Conservation (phyloP, 2,329 filamentous ascomycete genomes). For the Metarhizium humberi region DNA sequence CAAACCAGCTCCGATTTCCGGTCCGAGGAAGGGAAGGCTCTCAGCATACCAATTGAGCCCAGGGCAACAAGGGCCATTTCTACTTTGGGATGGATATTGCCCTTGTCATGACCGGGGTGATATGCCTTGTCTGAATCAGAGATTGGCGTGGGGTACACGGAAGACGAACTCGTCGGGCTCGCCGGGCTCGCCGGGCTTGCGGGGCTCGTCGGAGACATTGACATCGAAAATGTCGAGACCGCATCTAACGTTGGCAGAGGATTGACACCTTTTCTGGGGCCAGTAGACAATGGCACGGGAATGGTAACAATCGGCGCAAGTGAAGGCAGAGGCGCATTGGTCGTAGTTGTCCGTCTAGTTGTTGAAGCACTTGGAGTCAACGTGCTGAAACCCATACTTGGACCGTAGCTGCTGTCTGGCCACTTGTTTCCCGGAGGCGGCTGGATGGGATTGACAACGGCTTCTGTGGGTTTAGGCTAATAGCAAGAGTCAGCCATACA, state of each 20-base stretch:
- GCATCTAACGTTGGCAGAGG: background rate
- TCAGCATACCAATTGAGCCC: slow-evolving; percentile 12
- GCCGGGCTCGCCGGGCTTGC: background rate
- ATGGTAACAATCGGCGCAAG: slow-evolving; percentile 1
- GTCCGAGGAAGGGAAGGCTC: background rate
- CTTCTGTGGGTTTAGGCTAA: background rate
- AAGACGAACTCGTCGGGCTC: background rate
- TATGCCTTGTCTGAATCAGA: background rate
- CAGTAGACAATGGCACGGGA: slow-evolving; percentile 3
- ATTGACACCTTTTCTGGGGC: slow-evolving; percentile 5
- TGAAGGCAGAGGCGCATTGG: background rate
- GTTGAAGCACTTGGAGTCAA: background rate
- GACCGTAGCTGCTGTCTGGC: background rate
- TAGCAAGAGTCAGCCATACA: background rate
- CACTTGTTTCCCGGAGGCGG: background rate
- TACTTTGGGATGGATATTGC: slow-evolving; percentile 2
- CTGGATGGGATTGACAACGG: background rate
- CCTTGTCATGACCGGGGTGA: background rate
- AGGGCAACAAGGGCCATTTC: slow-evolving; percentile 13
- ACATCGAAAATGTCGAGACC: background rate
- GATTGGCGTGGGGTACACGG: background rate
- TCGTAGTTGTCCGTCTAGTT: background rate
- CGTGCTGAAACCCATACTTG: background rate
- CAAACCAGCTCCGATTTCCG: background rate
- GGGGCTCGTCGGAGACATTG: background rate